Percentiles rank a stretch among this genome's conserved stretches.
These are phyloP conservation scores for Orobanche coerulescens DNA, from an alignment of 257 asterid species.

Conservation along the genomic window DNA sequence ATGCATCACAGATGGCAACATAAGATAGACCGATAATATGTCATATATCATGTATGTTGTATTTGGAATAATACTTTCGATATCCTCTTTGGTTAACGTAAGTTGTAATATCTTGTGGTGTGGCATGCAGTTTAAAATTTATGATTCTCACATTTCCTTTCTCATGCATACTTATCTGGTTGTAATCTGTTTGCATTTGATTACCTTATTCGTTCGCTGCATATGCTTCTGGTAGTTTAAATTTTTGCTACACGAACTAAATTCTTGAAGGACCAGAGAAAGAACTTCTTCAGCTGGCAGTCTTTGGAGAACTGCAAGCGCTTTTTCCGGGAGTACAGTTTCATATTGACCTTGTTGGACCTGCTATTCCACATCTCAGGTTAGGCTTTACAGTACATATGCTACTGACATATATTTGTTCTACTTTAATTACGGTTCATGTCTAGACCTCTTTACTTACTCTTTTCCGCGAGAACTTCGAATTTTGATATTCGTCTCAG, in stretches of 20 bases:
- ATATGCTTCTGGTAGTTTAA: conserved; percentile 13
- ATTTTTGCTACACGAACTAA: conserved; percentile 19
- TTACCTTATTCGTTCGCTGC: background rate
- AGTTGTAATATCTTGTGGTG: no score
- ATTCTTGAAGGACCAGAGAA: conserved; percentile 71
- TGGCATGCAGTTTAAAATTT: no score
- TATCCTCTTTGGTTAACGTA: no score
- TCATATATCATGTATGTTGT: background rate
- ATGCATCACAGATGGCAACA: no score
- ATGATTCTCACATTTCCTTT: background rate
- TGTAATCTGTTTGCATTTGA: background rate
- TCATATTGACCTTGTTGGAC: conserved; percentile 73
- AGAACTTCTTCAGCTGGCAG: conserved; percentile 73
- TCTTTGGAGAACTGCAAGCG: conserved; percentile 67
- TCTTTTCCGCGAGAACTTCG: background rate
- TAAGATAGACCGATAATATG: no score
- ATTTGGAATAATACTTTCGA: background rate
- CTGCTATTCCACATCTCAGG: conserved; percentile 68
- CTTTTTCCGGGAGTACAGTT: conserved; percentile 65
- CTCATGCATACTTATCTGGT: background rate
- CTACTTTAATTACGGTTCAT: background rate
- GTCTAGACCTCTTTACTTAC: background rate
- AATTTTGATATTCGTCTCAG: no score
- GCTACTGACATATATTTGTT: background rate
- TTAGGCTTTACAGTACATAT: conserved; percentile 21